A percentile compares a stretch with the other conserved stretches of the same genome.
Evolutionary conservation across 75 land plant species (phyloP).

Genomic region (Cryptomeria japonica): DNA sequence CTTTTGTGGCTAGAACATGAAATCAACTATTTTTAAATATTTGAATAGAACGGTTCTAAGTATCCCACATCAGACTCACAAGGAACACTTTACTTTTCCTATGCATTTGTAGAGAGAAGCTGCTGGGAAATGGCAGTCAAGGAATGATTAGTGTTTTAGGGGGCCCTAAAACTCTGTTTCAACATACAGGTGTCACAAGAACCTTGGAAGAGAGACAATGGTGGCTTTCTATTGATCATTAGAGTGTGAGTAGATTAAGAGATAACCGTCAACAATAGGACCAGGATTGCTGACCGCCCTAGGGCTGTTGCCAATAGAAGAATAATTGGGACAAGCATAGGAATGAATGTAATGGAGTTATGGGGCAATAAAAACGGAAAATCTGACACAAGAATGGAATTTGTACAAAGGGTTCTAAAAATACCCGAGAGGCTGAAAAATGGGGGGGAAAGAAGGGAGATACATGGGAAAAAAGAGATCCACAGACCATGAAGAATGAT

Average conservation of each 20-base stretch:
- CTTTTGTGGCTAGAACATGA: background rate
- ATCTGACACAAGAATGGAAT: too few species aligned
- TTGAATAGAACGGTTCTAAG: background rate
- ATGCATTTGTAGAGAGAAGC: background rate
- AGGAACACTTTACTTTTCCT: background rate
- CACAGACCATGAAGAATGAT: too few species aligned
- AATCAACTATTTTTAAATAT: background rate
- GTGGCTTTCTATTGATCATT: background rate
- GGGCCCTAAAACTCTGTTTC: background rate
- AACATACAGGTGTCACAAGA: background rate
- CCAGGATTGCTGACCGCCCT: background rate
- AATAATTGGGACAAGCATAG: too few species aligned
- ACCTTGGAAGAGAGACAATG: background rate
- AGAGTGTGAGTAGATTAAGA: background rate
- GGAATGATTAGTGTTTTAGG: background rate
- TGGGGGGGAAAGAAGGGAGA: too few species aligned
- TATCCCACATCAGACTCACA: background rate
- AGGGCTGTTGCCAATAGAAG: too few species aligned
- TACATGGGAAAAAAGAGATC: too few species aligned
- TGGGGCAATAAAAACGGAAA: too few species aligned
- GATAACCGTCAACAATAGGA: background rate
- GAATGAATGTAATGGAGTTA: too few species aligned
- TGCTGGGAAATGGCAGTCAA: background rate
- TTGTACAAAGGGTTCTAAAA: too few species aligned
- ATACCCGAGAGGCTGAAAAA: too few species aligned